Evolutionary conservation across 2,329 filamentous ascomycete species (phyloP), one percentile per base, ranked within the genome.

Genomic region (Pestalotiopsis sp.): DNA sequence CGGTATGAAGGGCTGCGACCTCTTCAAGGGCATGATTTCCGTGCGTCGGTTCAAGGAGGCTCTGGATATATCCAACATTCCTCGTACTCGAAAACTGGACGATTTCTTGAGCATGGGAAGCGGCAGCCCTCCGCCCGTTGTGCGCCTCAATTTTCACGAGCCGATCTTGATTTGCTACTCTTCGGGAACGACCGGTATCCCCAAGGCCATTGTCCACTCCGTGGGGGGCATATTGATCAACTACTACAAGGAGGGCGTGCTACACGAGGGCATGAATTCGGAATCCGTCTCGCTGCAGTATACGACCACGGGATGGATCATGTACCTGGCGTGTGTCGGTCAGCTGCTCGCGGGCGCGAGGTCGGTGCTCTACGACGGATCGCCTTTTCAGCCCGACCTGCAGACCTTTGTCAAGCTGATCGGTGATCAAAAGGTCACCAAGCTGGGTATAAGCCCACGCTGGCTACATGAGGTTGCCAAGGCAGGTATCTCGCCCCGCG

Each of bases 131-230:
- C 85, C 86, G 0, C 80, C 83, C 2, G 91, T 94, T 69, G 85
- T 86, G 52, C 85, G 89, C 52, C 81, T 93, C 5, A 85, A 80
- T 0, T 96, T 95, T 77, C 84, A 90, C 36, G 92, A 95, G 71
- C 93, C 94, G 0, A 91, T 93, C 79, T 81, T 95, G 41, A 87
- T 97, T 45, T 92, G 91, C 69, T 97, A 94, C 71, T 92, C 91
- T 0, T 93, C 90, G 1, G 93, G 93, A 2, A 97, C 93, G 6
- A 97, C 94, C 0, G 93, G 94, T 4, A 89, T 88, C 23, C 94
- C 94, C 13, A 97, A 97, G 76, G 94, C 93, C 69, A 96, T 97
- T 71, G 92, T 95, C 2, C 94, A 97, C 78, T 91, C 89, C 1
- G 86, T 89, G 1, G 92, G 92, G 3, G 90, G 91, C 0, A 81